Percentiles rank a stretch among this genome's conserved stretches.
phyloP scores from a whole-genome alignment of 2,329 filamentous ascomycete species.

The Beauveria medogensis region DNA sequence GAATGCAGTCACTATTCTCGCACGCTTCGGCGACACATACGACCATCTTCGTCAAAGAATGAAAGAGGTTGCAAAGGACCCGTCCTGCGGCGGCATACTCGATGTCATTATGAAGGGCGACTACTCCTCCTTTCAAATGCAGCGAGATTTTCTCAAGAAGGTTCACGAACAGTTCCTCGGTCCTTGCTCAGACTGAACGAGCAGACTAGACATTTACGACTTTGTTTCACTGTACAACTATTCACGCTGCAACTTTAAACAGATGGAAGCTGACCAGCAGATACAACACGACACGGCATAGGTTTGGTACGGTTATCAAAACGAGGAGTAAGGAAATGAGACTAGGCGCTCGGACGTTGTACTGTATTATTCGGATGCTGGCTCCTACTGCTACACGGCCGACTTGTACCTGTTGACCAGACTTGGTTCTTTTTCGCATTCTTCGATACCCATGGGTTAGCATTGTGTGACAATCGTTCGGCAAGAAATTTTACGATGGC shows the following conservation, averaged over 20 bases:
- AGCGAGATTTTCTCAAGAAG: conserved; percentile 55
- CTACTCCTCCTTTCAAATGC: conserved; percentile 64
- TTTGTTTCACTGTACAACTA: neutral
- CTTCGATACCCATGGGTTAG: conserved; percentile 10
- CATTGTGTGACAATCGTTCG: conserved; percentile 3
- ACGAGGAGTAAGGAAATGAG: neutral
- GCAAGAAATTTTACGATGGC: conserved; percentile 5
- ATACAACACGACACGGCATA: neutral
- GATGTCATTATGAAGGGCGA: conserved; percentile 67
- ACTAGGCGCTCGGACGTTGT: conserved; percentile 4
- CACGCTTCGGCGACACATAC: conserved; percentile 61
- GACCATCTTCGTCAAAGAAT: conserved; percentile 50
- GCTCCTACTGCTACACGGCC: neutral
- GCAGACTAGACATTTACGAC: conserved; percentile 1
- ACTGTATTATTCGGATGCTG: neutral
- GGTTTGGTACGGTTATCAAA: neutral
- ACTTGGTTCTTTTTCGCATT: neutral
- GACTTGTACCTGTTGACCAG: neutral
- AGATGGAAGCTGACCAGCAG: neutral
- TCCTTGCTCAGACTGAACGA: conserved; percentile 22
- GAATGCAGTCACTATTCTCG: conserved; percentile 58
- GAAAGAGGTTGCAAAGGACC: conserved; percentile 34
- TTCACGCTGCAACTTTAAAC: neutral
- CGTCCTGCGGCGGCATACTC: conserved; percentile 44
- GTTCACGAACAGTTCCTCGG: conserved; percentile 38